Percentiles rank a stretch among this genome's conserved stretches.
These are phyloP conservation scores for Iberis pinnata DNA, from an alignment of 345 rosid species.

Conservation along the genomic window DNA sequence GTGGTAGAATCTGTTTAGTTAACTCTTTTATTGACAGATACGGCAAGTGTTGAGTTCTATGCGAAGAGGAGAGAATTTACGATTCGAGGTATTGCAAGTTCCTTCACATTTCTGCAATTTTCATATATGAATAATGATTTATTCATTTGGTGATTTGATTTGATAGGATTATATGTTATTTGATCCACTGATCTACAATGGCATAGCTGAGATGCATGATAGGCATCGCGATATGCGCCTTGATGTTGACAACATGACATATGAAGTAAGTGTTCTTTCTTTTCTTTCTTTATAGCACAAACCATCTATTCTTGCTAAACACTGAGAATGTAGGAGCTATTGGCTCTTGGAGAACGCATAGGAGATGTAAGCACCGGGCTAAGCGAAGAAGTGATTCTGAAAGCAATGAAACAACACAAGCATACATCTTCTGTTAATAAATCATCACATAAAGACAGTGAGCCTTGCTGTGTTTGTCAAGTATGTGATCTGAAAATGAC, in stretches of 20 bases:
- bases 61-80: conserved; percentile 78
- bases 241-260: conserved; percentile 94
- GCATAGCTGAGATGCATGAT: conserved; percentile 76
- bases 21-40: conserved; percentile 40
- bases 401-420: conserved; percentile 47
- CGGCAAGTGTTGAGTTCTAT: conserved; percentile 84
- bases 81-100: conserved; percentile 51
- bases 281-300: not conserved
- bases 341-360: conserved; percentile 83
- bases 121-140: conserved; percentile 3
- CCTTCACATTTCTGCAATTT: not conserved
- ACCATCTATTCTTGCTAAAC: not conserved
- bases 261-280: conserved; percentile 50
- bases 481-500: conserved; percentile 32
- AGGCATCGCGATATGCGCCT: conserved; percentile 91
- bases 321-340: conserved; percentile 49
- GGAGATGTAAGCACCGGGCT: conserved; percentile 87
- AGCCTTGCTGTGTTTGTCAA: conserved; percentile 90
- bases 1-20: not conserved
- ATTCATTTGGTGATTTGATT: conserved; percentile 12
- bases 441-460: conserved; percentile 38
- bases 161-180: conserved; percentile 73
- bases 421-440: conserved; percentile 23
- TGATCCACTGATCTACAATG: conserved; percentile 61
- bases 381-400: conserved; percentile 58